phyloP scores from a whole-genome alignment of 345 rosid genomes.

The Atalantia buxifolia region DNA sequence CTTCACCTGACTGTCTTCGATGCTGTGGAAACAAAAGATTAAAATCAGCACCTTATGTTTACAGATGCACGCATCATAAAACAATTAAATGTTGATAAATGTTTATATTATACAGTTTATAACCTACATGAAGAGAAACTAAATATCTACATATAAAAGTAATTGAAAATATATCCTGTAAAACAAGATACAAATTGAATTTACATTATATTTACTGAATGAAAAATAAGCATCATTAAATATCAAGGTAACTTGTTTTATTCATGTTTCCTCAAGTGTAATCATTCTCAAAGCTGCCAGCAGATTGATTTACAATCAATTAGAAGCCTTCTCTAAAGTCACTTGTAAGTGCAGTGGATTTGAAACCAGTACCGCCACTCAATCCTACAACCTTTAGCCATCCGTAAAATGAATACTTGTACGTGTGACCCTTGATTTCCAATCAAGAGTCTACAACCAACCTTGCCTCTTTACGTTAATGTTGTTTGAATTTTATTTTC shows the following conservation, averaged over 20 bases:
- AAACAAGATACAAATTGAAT: neutral
- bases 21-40: constrained; percentile 39
- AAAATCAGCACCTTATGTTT: constrained; percentile 18
- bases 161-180: neutral
- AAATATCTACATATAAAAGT: neutral
- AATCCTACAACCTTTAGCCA: neutral
- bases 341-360: neutral
- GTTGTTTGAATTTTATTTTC: neutral
- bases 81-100: neutral
- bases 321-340: neutral
- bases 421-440: neutral
- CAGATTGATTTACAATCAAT: neutral
- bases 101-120: neutral
- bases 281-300: neutral
- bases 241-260: neutral
- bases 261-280: neutral
- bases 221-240: neutral
- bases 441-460: neutral
- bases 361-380: neutral
- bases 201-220: neutral
- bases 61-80: neutral
- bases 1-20: constrained; percentile 56
- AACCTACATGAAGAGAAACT: neutral
- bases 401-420: neutral
- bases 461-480: neutral